These are phyloP conservation scores for Eutypa lata DNA, from an alignment of 2,329 filamentous ascomycete species.

Conservation along the genomic window DNA sequence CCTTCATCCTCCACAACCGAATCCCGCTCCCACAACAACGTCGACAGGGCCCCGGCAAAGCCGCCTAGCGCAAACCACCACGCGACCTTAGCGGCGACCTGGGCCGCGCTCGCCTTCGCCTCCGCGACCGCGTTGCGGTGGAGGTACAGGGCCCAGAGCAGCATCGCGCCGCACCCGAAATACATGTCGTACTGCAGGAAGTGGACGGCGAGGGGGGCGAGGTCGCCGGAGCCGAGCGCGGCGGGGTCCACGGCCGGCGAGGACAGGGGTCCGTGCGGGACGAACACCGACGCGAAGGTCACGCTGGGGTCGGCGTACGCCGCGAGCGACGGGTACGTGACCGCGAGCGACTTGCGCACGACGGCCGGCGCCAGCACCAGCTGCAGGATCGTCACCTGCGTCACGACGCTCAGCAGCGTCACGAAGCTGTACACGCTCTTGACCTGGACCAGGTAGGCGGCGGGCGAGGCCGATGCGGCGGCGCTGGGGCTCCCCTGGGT, in stretches of 20 bases:
- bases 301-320: background rate
- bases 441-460: background rate
- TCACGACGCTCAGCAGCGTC: background rate
- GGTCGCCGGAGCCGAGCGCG: background rate
- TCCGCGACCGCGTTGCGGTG: background rate
- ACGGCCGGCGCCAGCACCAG: background rate
- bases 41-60: background rate
- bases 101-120: background rate
- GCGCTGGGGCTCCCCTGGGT: background rate
- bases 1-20: background rate
- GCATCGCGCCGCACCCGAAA: background rate
- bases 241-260: background rate
- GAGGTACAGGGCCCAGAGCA: background rate
- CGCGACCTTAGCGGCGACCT: background rate
- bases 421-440: background rate
- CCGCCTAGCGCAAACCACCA: background rate
- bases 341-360: background rate
- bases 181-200: constrained; percentile 1
- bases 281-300: background rate
- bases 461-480: background rate
- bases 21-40: background rate
- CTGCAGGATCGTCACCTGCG: background rate
- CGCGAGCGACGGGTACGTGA: background rate
- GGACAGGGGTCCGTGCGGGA: background rate
- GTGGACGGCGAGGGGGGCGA: background rate